Percentiles rank a stretch among this genome's conserved stretches.
Evolutionary conservation across 1,284 basidiomycete genomes (phyloP).

Genomic region (Phenoliferia sp.): DNA sequence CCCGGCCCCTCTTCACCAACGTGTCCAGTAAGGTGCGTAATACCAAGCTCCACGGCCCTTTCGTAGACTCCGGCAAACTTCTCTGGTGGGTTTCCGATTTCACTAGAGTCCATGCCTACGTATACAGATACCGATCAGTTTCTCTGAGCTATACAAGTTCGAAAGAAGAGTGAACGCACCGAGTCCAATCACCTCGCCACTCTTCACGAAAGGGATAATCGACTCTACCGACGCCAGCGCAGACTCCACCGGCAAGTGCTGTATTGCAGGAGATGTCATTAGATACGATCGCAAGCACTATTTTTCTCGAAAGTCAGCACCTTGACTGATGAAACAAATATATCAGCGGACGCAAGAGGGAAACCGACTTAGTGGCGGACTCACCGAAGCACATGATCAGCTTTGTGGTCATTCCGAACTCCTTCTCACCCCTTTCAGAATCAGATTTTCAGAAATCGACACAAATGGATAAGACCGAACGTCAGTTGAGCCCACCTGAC

Average conservation of each 20-base stretch:
- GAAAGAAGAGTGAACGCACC: not conserved
- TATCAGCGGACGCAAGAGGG: conserved; percentile 18
- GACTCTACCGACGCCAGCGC: conserved; percentile 25
- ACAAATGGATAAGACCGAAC: no score
- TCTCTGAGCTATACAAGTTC: no score
- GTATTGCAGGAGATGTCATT: no score
- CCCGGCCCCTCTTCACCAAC: conserved; percentile 34
- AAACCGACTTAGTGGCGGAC: no score
- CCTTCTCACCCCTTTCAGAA: conserved; percentile 13
- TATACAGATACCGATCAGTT: no score
- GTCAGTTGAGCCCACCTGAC: conserved; percentile 8
- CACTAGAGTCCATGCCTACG: conserved; percentile 28
- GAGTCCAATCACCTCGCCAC: conserved; percentile 30
- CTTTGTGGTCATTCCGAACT: conserved; percentile 31
- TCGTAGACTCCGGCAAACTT: conserved; percentile 30
- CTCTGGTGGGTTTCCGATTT: conserved; percentile 26
- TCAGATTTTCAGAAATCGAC: not conserved
- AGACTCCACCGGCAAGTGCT: no score
- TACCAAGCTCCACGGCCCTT: conserved; percentile 24
- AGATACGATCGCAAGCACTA: no score
- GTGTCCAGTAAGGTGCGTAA: conserved; percentile 32
- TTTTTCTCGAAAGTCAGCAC: no score
- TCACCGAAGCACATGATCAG: conserved; percentile 34
- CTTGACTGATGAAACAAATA: no score
- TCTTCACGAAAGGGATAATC: conserved; percentile 23